Base-by-base conservation (phyloP, 257 asterid genomes). In the Lycium barbarum region DNA sequence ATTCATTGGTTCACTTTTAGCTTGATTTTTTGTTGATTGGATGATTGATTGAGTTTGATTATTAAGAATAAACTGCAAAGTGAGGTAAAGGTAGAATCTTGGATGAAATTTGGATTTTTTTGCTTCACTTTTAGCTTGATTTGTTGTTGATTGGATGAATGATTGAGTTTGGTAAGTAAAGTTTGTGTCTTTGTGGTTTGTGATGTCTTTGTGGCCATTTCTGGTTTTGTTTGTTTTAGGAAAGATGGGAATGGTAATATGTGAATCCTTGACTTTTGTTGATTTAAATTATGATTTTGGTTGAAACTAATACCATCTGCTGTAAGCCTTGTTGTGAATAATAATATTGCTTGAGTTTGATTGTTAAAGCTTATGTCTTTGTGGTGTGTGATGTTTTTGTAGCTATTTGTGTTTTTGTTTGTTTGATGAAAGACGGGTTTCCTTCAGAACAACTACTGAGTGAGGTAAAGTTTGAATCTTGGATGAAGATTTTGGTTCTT, bases 131-230 rank as follows among this genome's bases (percentile, higher is more conserved):
- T 68, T 49, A 26, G 74, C 36, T 68, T 20, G 76, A 1, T 49
- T 74, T 22, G 45, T 47, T 47, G 80, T 73, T 74, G 62, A 49
- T 76, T 74, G 14, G 15, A 73, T 73, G 81, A 73, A 7, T 26
- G 51, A 4, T 3, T 40, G 45, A 40, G 45, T 40, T 40, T 40
- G 45, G 6, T 40, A 2, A 40, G 5, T 55, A 55, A 55, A 55
- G n/a, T 55, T 55, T 14, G 7, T 55, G 61, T 74, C 14, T 47
- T 74, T 74, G 40, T 40, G 8, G 33, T 71, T 68, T 68, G 14
- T 70, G 33, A 18, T 17, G 1, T 3, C 43, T 45, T 10, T n/a
- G 57, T 73, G 40, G 33, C 14, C 58, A 73, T 20, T 73, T 45
- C 80, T 6, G 3, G 6, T 13, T 13, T 51, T 3, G 26, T 51